These are phyloP conservation scores for Chlamydomonas eustigma DNA, from an alignment of 139 green algal genomes.

Conservation along the genomic window DNA sequence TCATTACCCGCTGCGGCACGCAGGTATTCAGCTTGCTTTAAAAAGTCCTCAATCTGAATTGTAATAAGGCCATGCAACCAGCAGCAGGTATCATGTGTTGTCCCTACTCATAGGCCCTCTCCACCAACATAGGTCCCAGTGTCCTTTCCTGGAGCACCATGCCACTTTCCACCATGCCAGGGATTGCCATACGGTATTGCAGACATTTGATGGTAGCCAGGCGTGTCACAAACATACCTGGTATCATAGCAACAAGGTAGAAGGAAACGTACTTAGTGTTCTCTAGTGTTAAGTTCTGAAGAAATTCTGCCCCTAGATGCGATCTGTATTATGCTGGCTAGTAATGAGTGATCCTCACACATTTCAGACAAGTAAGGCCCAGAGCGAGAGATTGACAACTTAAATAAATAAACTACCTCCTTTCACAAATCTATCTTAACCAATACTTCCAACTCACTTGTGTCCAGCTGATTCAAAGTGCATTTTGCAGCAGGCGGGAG, in stretches of 20 bases:
- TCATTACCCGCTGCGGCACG: no score
- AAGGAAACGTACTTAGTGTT: background rate
- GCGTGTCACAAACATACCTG: background rate
- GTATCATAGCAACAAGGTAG: background rate
- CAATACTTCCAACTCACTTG: background rate
- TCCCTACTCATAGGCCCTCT: conserved; percentile 2
- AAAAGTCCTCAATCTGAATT: no score
- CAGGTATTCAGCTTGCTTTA: no score
- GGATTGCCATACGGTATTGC: conserved; percentile 42
- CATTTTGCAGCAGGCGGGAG: conserved; percentile 31
- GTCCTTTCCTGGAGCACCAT: conserved; percentile 33
- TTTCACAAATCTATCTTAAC: background rate
- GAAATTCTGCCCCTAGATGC: background rate
- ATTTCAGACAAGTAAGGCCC: no score
- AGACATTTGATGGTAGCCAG: conserved; percentile 6
- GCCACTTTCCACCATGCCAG: conserved; percentile 37
- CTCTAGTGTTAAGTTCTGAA: background rate
- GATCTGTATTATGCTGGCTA: background rate
- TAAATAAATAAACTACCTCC: no score
- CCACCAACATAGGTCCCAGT: conserved; percentile 40
- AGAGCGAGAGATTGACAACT: no score
- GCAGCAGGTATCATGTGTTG: no score
- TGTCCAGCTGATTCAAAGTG: background rate
- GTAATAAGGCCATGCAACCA: no score
- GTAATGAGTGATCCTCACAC: background rate